Conservation (phyloP, 768 basidiomycete species). For the Boletus subparvulus region DNA sequence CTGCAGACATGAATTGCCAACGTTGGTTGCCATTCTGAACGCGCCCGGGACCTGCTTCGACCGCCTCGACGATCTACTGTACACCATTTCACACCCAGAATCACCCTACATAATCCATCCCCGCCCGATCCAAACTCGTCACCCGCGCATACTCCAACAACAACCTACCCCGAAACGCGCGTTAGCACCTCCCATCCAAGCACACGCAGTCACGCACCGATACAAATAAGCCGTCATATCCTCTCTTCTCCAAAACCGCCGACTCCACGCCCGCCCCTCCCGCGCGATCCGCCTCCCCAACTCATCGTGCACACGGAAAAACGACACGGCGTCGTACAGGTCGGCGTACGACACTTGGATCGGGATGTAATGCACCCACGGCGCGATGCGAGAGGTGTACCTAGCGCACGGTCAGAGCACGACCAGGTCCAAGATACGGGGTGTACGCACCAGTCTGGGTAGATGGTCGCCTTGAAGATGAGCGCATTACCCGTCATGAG, state of each 20-base stretch:
- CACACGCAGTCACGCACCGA: constrained; percentile 36
- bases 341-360: constrained; percentile 64
- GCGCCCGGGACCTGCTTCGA: too few relatives aligned
- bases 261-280: constrained; percentile 58
- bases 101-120: constrained; percentile 37
- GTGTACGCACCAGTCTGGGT: constrained; percentile 62
- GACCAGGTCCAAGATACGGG: neutral
- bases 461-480: constrained; percentile 69
- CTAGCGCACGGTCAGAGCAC: constrained; percentile 27
- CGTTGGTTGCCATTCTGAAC: too few relatives aligned
- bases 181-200: neutral
- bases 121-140: constrained; percentile 45
- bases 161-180: constrained; percentile 33
- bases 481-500: constrained; percentile 61
- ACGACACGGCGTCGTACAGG: constrained; percentile 66
- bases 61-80: too few relatives aligned
- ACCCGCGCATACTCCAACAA: constrained; percentile 56
- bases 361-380: constrained; percentile 78
- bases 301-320: constrained; percentile 70
- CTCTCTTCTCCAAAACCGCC: constrained; percentile 56
- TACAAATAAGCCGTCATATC: constrained; percentile 61
- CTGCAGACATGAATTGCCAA: too few relatives aligned
- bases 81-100: neutral
- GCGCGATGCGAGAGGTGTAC: constrained; percentile 55
- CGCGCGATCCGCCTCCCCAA: constrained; percentile 56